phyloP scores from a whole-genome alignment of 2,329 filamentous ascomycete species.

The Aureobasidium sp. region DNA sequence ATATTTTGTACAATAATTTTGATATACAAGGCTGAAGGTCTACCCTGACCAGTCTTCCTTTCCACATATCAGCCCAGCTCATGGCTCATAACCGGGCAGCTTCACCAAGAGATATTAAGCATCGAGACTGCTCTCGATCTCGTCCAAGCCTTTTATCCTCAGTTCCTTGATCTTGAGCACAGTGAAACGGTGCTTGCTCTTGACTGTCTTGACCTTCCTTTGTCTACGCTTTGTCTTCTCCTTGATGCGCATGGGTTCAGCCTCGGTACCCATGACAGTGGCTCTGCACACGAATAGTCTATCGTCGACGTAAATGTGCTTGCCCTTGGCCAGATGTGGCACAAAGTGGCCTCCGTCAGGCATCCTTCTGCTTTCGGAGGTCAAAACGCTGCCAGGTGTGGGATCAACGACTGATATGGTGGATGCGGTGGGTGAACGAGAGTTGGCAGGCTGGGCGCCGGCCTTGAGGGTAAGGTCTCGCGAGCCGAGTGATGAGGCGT shows the following conservation, averaged over 20 bases:
- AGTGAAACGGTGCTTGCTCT: constrained; percentile 87
- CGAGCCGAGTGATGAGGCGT: constrained; percentile 72
- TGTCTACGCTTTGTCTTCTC: constrained; percentile 59
- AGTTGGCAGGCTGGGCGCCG: constrained; percentile 46
- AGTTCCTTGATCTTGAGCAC: constrained; percentile 78
- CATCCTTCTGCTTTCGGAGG: constrained; percentile 21
- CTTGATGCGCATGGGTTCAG: constrained; percentile 49
- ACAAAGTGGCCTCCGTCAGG: constrained; percentile 29
- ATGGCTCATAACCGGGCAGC: not conserved
- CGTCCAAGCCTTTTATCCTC: constrained; percentile 52
- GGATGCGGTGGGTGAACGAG: constrained; percentile 22
- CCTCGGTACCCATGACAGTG: constrained; percentile 75
- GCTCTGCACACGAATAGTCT: constrained; percentile 77
- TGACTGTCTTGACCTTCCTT: constrained; percentile 60
- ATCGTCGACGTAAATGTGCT: constrained; percentile 61
- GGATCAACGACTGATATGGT: constrained; percentile 21
- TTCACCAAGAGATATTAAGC: not conserved
- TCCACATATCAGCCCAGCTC: not conserved
- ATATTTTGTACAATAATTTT: constrained; percentile 5
- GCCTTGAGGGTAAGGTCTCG: constrained; percentile 81
- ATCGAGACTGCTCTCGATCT: constrained; percentile 35
- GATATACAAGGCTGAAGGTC: not conserved
- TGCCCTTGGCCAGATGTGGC: constrained; percentile 32
- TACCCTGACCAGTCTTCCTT: not conserved
- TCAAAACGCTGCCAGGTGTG: constrained; percentile 20